Evolutionary conservation across 2,329 filamentous ascomycete species (phyloP), one percentile per base, ranked within the genome.

Genomic region (Penicillium verrucosum): DNA sequence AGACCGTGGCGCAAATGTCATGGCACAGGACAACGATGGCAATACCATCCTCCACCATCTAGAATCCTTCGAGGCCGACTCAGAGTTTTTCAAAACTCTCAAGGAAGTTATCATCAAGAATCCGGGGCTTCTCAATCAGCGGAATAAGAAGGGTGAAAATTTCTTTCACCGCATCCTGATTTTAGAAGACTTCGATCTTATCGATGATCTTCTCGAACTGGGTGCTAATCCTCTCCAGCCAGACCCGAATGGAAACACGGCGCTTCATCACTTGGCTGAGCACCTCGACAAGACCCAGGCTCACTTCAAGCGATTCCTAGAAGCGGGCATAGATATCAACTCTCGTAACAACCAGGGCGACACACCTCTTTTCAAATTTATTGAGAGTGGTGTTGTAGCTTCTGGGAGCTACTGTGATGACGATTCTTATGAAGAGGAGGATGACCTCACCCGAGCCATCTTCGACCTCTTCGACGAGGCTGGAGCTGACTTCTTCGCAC

Each of bases 401-500:
- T 10, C 29, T 10, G 3, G 5, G 3, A 10, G 0, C 5, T 4
- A 5, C 4, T n/a, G 2, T 1, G 16, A 38, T 14, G 36, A 32
- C 12, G 5, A 9, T 3, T 16, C 3, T 14, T 8, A 4, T 21
- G 37, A 30, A 11, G 9, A 52, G 6, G 29, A 43, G 2, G 12
- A 34, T 29, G 27, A 32, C 18, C 10, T 23, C 48, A 14, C 41
- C 25, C 25, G 29, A 5, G 29, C 25, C 9, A 12, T 27, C 8
- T 47, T 47, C 9, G 18, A 44, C 32, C 12, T 43, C 11, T 29
- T 43, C 7, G 25, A 43, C 14, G 16, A 47, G 7, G 10, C 18
- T n/a, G 46, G 54, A 16, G 54, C 54, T 3, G 57, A 57, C 34
- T 51, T 60, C 12, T 41, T 41, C 5, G 27, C 50, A 12, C 12